phyloP scores from a whole-genome alignment of 176 grass and related monocot genomes.

The Raddia distichophylla region DNA sequence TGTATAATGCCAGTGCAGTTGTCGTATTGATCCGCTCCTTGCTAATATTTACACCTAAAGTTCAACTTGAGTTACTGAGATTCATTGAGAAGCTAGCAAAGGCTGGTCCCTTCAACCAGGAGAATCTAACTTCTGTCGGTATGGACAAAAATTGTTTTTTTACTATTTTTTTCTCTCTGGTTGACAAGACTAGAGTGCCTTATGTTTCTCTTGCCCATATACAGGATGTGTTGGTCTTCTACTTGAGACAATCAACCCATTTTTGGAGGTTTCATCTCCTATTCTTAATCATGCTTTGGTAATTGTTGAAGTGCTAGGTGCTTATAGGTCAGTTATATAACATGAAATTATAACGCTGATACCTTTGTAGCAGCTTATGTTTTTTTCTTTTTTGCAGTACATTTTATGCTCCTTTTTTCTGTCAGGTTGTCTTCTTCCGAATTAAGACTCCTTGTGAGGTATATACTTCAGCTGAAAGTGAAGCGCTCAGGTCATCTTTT shows the following conservation, averaged over 20 bases:
- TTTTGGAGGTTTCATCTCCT: constrained; percentile 91
- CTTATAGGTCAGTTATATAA: constrained; percentile 77
- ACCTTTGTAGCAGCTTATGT: constrained; percentile 11
- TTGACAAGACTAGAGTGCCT: constrained; percentile 15
- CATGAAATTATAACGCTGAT: constrained; percentile 21
- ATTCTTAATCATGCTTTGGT: constrained; percentile 90
- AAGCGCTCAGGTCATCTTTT: constrained; percentile 86
- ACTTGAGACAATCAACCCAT: constrained; percentile 90
- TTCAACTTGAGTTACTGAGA: constrained; percentile 80
- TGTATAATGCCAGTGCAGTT: constrained; percentile 95
- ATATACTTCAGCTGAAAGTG: constrained; percentile 90
- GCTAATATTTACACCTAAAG: constrained; percentile 92
- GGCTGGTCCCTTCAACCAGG: constrained; percentile 90
- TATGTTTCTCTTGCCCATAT: constrained; percentile 47
- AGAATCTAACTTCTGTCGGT: constrained; percentile 99
- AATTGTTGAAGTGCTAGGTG: constrained; percentile 94
- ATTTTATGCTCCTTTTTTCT: constrained; percentile 23
- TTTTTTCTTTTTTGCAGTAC: constrained; percentile 30
- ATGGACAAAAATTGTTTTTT: constrained; percentile 44
- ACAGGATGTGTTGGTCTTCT: constrained; percentile 93
- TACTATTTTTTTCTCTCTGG: constrained; percentile 30
- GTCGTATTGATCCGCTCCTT: constrained; percentile 78
- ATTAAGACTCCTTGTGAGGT: constrained; percentile 82
- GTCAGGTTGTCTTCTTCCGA: constrained; percentile 91
- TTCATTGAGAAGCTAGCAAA: constrained; percentile 92